Evolutionary conservation across 768 basidiomycete genomes (phyloP).

Genomic region (Lactarius akahatsu): DNA sequence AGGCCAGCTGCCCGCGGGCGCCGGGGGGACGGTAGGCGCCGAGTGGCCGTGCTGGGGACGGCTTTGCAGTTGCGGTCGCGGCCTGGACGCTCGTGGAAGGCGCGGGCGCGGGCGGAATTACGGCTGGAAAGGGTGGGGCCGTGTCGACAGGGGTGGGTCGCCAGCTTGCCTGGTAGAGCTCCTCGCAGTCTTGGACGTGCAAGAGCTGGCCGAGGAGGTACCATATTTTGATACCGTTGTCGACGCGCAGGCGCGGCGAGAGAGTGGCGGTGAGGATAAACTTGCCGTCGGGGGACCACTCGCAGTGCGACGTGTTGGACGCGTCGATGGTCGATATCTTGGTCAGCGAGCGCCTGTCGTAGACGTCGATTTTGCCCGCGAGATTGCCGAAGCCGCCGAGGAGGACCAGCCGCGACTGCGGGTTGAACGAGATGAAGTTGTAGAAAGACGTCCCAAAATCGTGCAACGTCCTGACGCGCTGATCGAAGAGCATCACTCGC

Average conservation of each 20-base stretch:
- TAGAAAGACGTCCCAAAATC: conserved; percentile 89
- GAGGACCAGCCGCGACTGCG: conserved; percentile 84
- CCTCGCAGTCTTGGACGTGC: conserved; percentile 78
- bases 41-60: conserved; percentile 60
- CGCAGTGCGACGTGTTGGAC: conserved; percentile 90
- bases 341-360: conserved; percentile 81
- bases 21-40: conserved; percentile 95
- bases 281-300: conserved; percentile 93
- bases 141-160: conserved; percentile 68
- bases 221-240: conserved; percentile 97
- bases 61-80: conserved; percentile 51
- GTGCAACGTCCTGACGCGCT: conserved; percentile 80
- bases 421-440: conserved; percentile 94
- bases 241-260: conserved; percentile 93
- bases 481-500: conserved; percentile 88
- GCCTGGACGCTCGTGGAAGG: conserved; percentile 58
- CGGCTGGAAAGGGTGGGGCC: conserved; percentile 62
- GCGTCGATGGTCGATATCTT: conserved; percentile 83
- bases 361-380: conserved; percentile 89
- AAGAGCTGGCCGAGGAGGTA: conserved; percentile 88
- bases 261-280: conserved; percentile 93
- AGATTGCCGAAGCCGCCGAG: conserved; percentile 97
- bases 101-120: conserved; percentile 66
- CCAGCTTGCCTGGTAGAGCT: conserved; percentile 90
- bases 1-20: conserved; percentile 85